phyloP scores from a whole-genome alignment of 345 rosid species.

The Carallia brachiata region DNA sequence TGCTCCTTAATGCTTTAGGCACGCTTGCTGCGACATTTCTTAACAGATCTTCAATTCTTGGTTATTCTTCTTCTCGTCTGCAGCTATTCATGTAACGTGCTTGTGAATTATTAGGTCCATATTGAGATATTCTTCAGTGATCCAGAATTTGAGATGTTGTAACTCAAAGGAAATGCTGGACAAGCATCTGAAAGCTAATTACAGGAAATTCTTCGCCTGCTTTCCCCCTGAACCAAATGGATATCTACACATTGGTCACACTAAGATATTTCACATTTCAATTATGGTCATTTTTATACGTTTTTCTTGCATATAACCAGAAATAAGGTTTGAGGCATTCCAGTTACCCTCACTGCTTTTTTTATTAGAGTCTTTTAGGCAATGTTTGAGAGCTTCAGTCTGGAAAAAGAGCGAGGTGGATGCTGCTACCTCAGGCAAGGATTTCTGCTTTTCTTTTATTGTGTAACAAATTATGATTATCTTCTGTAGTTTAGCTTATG shows the following conservation, averaged over 20 bases:
- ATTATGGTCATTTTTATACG: constrained; percentile 6
- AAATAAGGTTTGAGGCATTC: background rate
- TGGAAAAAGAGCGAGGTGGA: constrained; percentile 88
- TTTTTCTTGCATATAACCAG: background rate
- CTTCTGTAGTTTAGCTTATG: too few species aligned
- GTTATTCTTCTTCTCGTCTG: background rate
- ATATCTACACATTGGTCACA: constrained; percentile 95
- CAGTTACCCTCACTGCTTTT: background rate
- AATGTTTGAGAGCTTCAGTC: constrained; percentile 94
- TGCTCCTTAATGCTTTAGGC: background rate
- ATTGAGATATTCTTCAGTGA: constrained; percentile 79
- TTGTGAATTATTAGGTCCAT: constrained; percentile 58
- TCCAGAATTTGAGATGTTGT: constrained; percentile 73
- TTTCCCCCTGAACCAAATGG: constrained; percentile 99
- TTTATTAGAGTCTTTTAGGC: constrained; percentile 48
- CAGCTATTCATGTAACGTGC: background rate
- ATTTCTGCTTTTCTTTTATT: background rate
- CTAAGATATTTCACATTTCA: constrained; percentile 54
- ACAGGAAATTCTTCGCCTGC: constrained; percentile 71
- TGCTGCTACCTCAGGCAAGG: constrained; percentile 79
- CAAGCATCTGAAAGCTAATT: constrained; percentile 76
- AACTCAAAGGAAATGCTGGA: constrained; percentile 73
- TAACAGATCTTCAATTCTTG: background rate
- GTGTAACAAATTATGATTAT: too few species aligned
- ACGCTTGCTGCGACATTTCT: background rate